These are phyloP conservation scores for Citeromyces matritensis DNA, from an alignment of 805 yeast species.

Conservation along the genomic window DNA sequence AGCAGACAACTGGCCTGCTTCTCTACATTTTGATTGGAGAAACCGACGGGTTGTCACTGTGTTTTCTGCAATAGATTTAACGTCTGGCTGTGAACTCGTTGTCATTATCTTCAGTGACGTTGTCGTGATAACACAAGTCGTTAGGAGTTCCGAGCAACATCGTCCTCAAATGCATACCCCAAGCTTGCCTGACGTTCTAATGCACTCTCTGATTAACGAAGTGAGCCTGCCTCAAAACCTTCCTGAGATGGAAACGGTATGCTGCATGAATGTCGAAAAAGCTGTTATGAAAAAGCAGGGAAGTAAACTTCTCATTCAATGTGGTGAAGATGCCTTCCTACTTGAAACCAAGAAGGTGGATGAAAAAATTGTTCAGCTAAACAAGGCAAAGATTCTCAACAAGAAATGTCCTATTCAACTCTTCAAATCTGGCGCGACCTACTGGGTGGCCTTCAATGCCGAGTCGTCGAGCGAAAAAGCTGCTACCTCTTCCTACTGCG, in stretches of 20 bases:
- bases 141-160: constrained; percentile 4
- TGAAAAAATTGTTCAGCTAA: constrained; percentile 5
- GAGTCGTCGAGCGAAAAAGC: constrained; percentile 34
- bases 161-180: constrained; percentile 24
- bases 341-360: too few relatives aligned
- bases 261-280: constrained; percentile 51
- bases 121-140: constrained; percentile 45
- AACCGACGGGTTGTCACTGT: constrained; percentile 76
- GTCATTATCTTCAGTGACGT: constrained; percentile 74
- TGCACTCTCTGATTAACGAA: constrained; percentile 84
- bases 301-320: too few relatives aligned
- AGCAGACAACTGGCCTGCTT: constrained; percentile 79
- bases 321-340: too few relatives aligned
- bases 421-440: constrained; percentile 40
- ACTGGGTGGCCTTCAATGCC: constrained; percentile 58
- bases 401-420: constrained; percentile 80
- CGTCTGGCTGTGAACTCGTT: constrained; percentile 24
- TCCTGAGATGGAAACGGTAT: constrained; percentile 54
- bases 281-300: constrained; percentile 13
- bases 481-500: constrained; percentile 44
- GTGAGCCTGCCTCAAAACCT: constrained; percentile 49
- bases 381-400: constrained; percentile 58
- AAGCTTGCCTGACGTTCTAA: constrained; percentile 60
- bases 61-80: constrained; percentile 19
- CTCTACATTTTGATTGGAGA: constrained; percentile 80